Evolutionary conservation across 257 asterid species (phyloP).

Genomic region (Solanum rostratum): DNA sequence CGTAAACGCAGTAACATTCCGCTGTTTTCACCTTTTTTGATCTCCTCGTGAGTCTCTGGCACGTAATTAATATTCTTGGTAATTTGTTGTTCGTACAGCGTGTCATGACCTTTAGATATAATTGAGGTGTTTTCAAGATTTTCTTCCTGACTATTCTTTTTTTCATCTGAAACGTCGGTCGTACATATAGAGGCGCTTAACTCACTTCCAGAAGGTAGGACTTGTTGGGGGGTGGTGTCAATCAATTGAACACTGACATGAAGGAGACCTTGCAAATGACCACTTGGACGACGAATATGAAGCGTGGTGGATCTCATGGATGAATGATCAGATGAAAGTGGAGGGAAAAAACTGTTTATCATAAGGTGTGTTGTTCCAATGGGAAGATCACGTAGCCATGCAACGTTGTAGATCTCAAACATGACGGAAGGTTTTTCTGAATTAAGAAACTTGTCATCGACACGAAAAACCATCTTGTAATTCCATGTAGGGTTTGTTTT

Average conservation of each 20-base stretch:
- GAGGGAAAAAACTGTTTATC: slow-evolving; percentile 38
- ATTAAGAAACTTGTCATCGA: slow-evolving; percentile 36
- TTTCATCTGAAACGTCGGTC: background rate
- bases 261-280: slow-evolving; percentile 54
- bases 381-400: slow-evolving; percentile 82
- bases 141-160: background rate
- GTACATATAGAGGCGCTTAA: background rate
- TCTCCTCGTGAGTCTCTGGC: background rate
- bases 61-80: background rate
- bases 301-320: slow-evolving; percentile 29
- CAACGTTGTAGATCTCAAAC: slow-evolving; percentile 65
- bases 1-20: background rate
- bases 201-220: slow-evolving; percentile 9
- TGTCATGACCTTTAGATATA: background rate
- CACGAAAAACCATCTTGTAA: slow-evolving; percentile 45
- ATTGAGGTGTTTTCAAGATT: background rate
- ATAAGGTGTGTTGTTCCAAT: slow-evolving; percentile 56
- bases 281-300: slow-evolving; percentile 53
- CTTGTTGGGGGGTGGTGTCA: slow-evolving; percentile 4
- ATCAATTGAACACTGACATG: slow-evolving; percentile 42
- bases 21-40: background rate
- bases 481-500: slow-evolving; percentile 79
- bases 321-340: slow-evolving; percentile 19
- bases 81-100: background rate
- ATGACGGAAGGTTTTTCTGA: slow-evolving; percentile 31